Base-by-base conservation (phyloP, 306 rosid genomes). In the Calophaca sinica region DNA sequence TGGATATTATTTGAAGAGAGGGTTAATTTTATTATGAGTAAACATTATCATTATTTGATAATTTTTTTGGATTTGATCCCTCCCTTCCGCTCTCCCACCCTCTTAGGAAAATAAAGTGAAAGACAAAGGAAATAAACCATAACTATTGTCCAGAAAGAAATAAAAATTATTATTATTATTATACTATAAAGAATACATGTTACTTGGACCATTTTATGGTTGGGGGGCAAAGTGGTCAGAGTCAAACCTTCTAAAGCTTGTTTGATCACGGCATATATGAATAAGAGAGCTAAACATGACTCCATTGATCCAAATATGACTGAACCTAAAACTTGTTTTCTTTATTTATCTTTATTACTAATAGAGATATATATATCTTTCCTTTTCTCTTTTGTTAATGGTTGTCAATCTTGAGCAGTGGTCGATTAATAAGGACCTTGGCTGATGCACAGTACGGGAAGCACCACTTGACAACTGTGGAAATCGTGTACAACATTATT, bases 391-490 rank as follows among this genome's bases (percentile, higher is more conserved):
- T 57, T 45, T 49, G 29, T 39, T 71, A 45, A 48, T 39, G 78
- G 41, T 55, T 80, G 57, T 78, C 52, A 26, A 65, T 68, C 20
- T 81, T 31, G 55, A 77, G 85, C 91, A 94, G 99, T 67, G 99
- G 99, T 78, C 84, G 93, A 75, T 72, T 94, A 70, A 81, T 94
- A 81, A 90, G 80, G 88, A 92, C 98, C 50, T 76, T 92, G 29
- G 97, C 92, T 0, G 86, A 94, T 36, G 96, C 93, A 44, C 83
- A 90, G 72, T 92, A 92, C 1, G 92, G 96, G 85, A 94, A 81
- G 75, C 89, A 85, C 81, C 97, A 74, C 62, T 57, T 94, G 82
- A 94, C 99, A 8, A 82, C 90, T 0, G 87, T 94, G 42, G 99
- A 92, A 85, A 94, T 94, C 3, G 85, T 92, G 48, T 94, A 94